phyloP scores from a whole-genome alignment of 129 eudicot genomes.

The Scalesia atractyloides region DNA sequence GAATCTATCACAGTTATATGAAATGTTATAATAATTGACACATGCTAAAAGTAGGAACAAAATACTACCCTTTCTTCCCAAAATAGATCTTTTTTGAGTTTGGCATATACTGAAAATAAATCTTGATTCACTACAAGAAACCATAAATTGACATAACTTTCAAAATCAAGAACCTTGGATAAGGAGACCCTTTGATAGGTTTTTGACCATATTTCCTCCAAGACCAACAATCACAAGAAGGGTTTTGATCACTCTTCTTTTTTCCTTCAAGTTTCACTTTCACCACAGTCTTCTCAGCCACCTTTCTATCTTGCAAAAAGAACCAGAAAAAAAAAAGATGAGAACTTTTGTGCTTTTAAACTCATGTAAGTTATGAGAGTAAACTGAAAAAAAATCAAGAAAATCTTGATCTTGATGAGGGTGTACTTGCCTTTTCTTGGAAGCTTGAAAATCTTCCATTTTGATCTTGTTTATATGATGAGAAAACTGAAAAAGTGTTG shows the following conservation, averaged over 20 bases:
- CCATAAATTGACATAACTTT: neutral
- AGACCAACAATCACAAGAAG: slow-evolving; percentile 91
- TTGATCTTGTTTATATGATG: slow-evolving; percentile 26
- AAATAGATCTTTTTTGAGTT: slow-evolving; percentile 23
- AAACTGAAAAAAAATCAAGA: slow-evolving; percentile 10
- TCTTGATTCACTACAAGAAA: slow-evolving; percentile 8
- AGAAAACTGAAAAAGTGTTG: slow-evolving; percentile 5
- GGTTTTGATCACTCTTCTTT: slow-evolving; percentile 54
- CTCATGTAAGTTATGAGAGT: slow-evolving; percentile 5
- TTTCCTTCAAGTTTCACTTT: slow-evolving; percentile 57
- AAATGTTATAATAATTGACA: slow-evolving; percentile 30
- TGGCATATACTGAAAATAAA: neutral
- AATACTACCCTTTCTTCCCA: slow-evolving; percentile 15
- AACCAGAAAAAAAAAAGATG: slow-evolving; percentile 2
- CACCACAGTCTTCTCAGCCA: slow-evolving; percentile 60
- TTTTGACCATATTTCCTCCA: slow-evolving; percentile 99
- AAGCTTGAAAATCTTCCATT: slow-evolving; percentile 45
- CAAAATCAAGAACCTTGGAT: slow-evolving; percentile 59
- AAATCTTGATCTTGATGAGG: slow-evolving; percentile 13
- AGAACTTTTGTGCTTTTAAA: slow-evolving; percentile 11
- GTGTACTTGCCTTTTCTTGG: slow-evolving; percentile 64
- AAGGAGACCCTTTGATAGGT: slow-evolving; percentile 85
- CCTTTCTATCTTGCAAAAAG: slow-evolving; percentile 53
- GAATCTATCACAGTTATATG: slow-evolving; percentile 22
- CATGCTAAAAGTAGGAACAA: slow-evolving; percentile 28